Conservation (phyloP, 148 eudicot species). For the Fagopyrum esculentum region DNA sequence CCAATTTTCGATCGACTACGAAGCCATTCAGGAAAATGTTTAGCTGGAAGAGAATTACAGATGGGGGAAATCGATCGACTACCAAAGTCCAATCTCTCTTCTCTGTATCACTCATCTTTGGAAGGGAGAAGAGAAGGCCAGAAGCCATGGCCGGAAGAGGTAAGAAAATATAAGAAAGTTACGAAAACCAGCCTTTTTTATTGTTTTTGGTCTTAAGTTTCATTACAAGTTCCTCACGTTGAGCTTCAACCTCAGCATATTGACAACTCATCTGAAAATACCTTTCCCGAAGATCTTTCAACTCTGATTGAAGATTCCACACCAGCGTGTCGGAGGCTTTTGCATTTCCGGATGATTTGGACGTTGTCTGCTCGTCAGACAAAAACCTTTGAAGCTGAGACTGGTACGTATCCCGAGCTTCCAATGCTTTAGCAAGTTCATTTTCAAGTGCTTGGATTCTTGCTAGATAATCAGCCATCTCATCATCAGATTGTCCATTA, state of each 20-base stretch:
- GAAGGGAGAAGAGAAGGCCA: neutral
- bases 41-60: no score
- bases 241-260: constrained; percentile 88
- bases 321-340: constrained; percentile 40
- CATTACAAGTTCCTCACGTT: constrained; percentile 89
- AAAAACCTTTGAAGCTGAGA: constrained; percentile 47
- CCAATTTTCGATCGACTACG: no score
- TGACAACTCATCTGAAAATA: constrained; percentile 78
- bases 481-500: constrained; percentile 17
- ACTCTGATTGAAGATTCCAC: constrained; percentile 33
- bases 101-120: neutral
- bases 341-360: constrained; percentile 21
- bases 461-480: constrained; percentile 25
- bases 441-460: constrained; percentile 48
- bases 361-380: constrained; percentile 29
- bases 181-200: constrained; percentile 63
- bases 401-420: constrained; percentile 54
- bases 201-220: constrained; percentile 54
- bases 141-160: neutral
- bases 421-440: constrained; percentile 61
- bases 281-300: constrained; percentile 71
- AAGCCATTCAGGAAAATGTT: no score
- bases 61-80: no score
- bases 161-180: neutral
- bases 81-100: no score